phyloP scores from a whole-genome alignment of 176 grass and related monocot genomes.

The Oryza officinalis region DNA sequence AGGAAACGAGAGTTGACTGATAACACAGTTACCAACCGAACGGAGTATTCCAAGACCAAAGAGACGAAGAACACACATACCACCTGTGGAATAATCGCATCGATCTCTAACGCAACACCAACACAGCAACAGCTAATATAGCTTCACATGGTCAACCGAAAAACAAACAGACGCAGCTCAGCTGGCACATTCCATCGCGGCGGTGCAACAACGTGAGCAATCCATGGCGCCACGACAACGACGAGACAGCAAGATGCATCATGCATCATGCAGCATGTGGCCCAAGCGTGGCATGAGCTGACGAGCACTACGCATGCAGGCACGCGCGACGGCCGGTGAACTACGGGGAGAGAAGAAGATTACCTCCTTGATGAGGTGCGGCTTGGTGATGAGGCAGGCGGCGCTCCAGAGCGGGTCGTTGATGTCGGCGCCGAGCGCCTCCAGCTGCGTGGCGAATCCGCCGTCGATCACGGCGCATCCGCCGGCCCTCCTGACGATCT shows the following conservation, averaged over 20 bases:
- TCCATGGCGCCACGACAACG: neutral
- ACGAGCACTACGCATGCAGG: neutral
- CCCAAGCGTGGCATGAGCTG: neutral
- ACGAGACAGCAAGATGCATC: neutral
- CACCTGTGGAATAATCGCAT: neutral
- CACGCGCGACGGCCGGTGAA: neutral
- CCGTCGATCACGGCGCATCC: constrained; percentile 87
- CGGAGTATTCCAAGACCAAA: neutral
- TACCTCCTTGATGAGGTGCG: constrained; percentile 76
- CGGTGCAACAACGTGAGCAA: neutral
- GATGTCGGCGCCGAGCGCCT: constrained; percentile 81
- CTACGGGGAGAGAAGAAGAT: neutral
- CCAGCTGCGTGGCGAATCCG: constrained; percentile 81
- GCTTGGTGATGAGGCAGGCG: constrained; percentile 66
- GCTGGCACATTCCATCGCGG: neutral
- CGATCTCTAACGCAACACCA: neutral
- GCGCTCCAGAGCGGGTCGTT: constrained; percentile 89
- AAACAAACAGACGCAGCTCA: neutral
- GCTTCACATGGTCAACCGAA: neutral
- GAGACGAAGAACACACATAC: neutral
- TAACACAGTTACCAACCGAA: neutral
- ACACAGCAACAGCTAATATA: neutral
- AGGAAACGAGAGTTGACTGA: neutral
- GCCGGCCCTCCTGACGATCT: constrained; percentile 55
- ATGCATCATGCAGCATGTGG: neutral